These are phyloP conservation scores for Chloris gayana DNA, from an alignment of 176 grass and related monocot genomes.

Conservation along the genomic window DNA sequence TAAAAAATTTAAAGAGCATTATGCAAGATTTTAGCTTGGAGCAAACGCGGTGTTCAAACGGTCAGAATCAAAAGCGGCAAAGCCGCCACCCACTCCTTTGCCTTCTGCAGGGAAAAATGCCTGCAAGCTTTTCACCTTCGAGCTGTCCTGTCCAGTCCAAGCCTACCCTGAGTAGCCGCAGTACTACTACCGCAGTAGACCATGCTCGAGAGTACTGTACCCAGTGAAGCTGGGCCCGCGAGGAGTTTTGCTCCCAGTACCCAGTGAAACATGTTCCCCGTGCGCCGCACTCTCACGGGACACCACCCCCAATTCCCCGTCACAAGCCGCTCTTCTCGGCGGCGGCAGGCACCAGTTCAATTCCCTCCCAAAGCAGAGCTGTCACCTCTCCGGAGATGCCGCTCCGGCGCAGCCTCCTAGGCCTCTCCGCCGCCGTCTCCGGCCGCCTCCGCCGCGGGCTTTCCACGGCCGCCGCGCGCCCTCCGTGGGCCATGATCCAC, in stretches of 20 bases:
- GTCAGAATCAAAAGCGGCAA: background rate
- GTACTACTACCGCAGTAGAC: no score
- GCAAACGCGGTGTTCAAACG: background rate
- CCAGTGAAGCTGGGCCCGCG: no score
- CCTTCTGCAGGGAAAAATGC: background rate
- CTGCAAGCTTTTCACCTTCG: background rate
- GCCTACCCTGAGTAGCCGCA: no score
- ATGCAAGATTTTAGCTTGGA: no score
- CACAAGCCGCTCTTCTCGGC: no score
- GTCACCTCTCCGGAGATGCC: background rate
- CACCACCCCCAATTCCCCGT: no score
- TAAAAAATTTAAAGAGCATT: no score
- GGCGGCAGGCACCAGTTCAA: background rate
- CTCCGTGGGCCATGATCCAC: slow-evolving; percentile 23
- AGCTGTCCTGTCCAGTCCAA: background rate
- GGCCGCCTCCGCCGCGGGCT: slow-evolving; percentile 1
- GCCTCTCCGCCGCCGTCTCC: background rate
- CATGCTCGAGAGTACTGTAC: no score
- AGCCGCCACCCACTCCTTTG: no score
- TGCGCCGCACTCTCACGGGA: background rate
- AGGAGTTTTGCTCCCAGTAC: no score
- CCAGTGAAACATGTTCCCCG: no score
- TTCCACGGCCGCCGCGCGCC: slow-evolving; percentile 12
- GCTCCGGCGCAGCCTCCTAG: slow-evolving; percentile 6
- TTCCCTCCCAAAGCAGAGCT: background rate